These are phyloP conservation scores for Vaccinium vitisidaea DNA, from an alignment of 148 eudicot species.

Conservation along the genomic window DNA sequence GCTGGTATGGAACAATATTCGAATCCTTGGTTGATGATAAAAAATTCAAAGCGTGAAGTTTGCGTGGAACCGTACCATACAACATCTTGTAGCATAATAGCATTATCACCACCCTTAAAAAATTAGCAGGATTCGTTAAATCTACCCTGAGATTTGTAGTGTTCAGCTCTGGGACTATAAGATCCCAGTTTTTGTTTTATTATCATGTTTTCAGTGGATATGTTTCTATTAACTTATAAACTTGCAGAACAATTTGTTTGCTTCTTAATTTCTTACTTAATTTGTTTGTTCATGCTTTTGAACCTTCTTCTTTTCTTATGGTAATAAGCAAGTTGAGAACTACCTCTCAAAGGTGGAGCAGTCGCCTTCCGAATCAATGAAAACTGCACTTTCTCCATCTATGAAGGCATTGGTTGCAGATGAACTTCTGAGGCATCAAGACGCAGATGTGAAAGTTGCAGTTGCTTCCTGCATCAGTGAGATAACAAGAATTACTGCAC, in stretches of 20 bases:
- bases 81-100: not conserved
- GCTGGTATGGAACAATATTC: too few species aligned
- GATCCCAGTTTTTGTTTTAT: not conserved
- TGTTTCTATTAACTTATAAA: not conserved
- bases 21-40: not conserved
- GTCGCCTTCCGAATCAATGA: slow-evolving; percentile 77
- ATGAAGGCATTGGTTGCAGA: slow-evolving; percentile 60
- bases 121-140: not conserved
- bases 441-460: slow-evolving; percentile 73
- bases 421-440: slow-evolving; percentile 58
- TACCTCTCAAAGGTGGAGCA: slow-evolving; percentile 72
- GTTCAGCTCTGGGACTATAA: not conserved
- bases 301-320: slow-evolving; percentile 11
- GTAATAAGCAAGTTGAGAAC: slow-evolving; percentile 54
- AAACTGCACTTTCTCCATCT: slow-evolving; percentile 64
- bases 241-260: not conserved
- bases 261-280: not conserved
- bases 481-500: slow-evolving; percentile 96
- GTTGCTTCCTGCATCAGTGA: slow-evolving; percentile 96
- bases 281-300: not conserved
- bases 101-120: not conserved
- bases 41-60: not conserved
- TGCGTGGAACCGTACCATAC: not conserved
- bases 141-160: not conserved
- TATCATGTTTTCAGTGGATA: not conserved